Evolutionary conservation across 306 rosid species (phyloP), one percentile per base, ranked within the genome.

Genomic region (Glycine soja): DNA sequence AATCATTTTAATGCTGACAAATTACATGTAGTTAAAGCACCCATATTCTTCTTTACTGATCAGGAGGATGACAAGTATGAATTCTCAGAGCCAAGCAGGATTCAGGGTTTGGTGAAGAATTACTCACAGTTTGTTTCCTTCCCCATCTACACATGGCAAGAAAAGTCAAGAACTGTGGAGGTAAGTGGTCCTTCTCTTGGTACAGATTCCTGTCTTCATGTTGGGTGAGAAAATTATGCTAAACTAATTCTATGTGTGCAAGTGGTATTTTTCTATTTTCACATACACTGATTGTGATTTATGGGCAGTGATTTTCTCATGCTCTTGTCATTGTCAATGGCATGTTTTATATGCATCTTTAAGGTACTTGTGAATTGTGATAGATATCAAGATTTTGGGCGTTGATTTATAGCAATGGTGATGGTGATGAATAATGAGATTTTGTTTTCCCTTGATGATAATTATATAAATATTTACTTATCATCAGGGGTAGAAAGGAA

Each of bases 101-200:
- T 96, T 86, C 97, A 93, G 88, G 83, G 87, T 88, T 87, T 96
- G 91, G 99, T 96, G 83, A 93, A 93, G 88, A 96, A 96, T 81
- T 96, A 96, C 88, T 96, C 99, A 6, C 99, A 93, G 81, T 96
- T 96, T 80, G 98, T 96, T 80, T 96, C 99, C 78, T 93, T 96
- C 88, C 99, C 99, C 50, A 96, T 96, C 76, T 96, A 80, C 52
- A 93, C 98, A 64, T 96, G 99, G 99, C 92, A 90, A 85, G 99
- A 96, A 85, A 96, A 96, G 59, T 89, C 99, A 59, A 89, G 86
- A 80, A 93, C 97, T 38, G 91, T 92, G 48, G 99, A 96, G 99
- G 99, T 91, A 78, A 77, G 85, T 3, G 12, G 70, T 68, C 63
- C 71, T 45, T 74, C 40, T n/a, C 58, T 73, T 51, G n/a, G 30